Percentiles rank a stretch among this genome's conserved stretches.
Evolutionary conservation across 495 filamentous ascomycete species (phyloP).

Genomic region (Penicillium crystallinum): DNA sequence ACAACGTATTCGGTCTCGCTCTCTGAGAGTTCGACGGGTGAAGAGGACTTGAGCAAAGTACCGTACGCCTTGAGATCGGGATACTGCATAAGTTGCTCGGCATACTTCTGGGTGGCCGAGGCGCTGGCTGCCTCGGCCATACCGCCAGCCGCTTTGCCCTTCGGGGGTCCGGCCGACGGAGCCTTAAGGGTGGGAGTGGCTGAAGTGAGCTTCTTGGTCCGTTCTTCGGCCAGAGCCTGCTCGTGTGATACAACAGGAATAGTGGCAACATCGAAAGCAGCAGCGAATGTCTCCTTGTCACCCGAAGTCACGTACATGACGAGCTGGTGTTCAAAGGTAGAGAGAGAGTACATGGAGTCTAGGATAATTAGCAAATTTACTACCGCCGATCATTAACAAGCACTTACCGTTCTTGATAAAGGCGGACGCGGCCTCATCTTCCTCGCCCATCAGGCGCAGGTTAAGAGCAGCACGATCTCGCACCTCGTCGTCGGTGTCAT

Average conservation of each 20-base stretch:
- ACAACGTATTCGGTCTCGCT: slow-evolving; percentile 98
- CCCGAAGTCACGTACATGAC: slow-evolving; percentile 96
- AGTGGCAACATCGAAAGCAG: slow-evolving; percentile 82
- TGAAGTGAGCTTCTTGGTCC: slow-evolving; percentile 89
- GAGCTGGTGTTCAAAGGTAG: slow-evolving; percentile 92
- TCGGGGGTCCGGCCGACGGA: slow-evolving; percentile 77
- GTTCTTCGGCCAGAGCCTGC: slow-evolving; percentile 94
- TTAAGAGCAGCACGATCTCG: slow-evolving; percentile 93
- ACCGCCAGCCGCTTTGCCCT: slow-evolving; percentile 56
- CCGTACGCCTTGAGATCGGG: slow-evolving; percentile 89
- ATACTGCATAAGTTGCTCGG: slow-evolving; percentile 77
- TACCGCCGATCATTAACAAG: background rate
- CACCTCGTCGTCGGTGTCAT: slow-evolving; percentile 97
- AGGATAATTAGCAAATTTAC: slow-evolving; percentile 15
- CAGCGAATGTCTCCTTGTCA: slow-evolving; percentile 74
- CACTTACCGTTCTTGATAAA: slow-evolving; percentile 87
- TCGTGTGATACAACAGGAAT: slow-evolving; percentile 94
- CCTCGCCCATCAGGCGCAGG: slow-evolving; percentile 76
- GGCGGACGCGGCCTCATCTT: slow-evolving; percentile 74
- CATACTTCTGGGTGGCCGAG: slow-evolving; percentile 79
- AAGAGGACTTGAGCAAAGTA: slow-evolving; percentile 80
- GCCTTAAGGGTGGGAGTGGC: slow-evolving; percentile 93
- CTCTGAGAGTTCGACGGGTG: slow-evolving; percentile 85
- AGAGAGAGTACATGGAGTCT: slow-evolving; percentile 79
- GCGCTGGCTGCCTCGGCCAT: slow-evolving; percentile 69